These are phyloP conservation scores for Cyberlindnera mycetangii DNA, from an alignment of 805 yeast species.

Conservation along the genomic window DNA sequence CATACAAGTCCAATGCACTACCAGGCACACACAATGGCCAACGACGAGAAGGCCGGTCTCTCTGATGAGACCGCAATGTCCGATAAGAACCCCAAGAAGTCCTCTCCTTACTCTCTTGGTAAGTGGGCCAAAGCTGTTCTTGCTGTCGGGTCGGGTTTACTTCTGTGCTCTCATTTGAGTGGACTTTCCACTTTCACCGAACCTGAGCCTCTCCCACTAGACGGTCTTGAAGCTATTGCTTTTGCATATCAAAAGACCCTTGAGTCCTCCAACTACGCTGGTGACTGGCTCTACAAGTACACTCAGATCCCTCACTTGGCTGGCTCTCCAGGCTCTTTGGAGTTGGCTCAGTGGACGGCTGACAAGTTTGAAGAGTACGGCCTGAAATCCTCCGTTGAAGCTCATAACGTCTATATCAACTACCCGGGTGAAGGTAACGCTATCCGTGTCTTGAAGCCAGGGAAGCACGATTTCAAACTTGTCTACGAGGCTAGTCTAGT, in stretches of 20 bases:
- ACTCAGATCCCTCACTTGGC: slow-evolving; percentile 58
- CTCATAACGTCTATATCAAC: slow-evolving; percentile 60
- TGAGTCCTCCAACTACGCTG: slow-evolving; percentile 35
- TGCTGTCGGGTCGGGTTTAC: slow-evolving; percentile 2
- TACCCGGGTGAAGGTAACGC: slow-evolving; percentile 53
- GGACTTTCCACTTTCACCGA: background rate
- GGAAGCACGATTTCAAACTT: slow-evolving; percentile 21
- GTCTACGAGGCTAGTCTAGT: slow-evolving; percentile 50
- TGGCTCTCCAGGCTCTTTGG: slow-evolving; percentile 42
- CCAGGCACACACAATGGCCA: background rate
- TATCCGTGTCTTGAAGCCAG: slow-evolving; percentile 38
- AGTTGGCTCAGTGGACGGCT: slow-evolving; percentile 55
- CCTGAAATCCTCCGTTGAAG: slow-evolving; percentile 47
- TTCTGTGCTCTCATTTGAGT: slow-evolving; percentile 2
- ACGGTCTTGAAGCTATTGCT: slow-evolving; percentile 5
- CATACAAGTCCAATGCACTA: background rate
- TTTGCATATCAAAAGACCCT: slow-evolving; percentile 28
- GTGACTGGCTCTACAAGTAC: slow-evolving; percentile 52
- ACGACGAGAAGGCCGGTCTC: slow-evolving; percentile 3
- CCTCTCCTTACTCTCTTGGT: background rate
- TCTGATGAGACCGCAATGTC: background rate
- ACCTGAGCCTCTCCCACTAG: slow-evolving; percentile 1
- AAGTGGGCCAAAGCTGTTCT: slow-evolving; percentile 1
- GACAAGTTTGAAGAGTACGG: slow-evolving; percentile 61
- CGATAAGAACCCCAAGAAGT: background rate